Percentiles rank a stretch among this genome's conserved stretches.
Conservation (phyloP, 106 monocot genomes). For the Iris macrosiphon region DNA sequence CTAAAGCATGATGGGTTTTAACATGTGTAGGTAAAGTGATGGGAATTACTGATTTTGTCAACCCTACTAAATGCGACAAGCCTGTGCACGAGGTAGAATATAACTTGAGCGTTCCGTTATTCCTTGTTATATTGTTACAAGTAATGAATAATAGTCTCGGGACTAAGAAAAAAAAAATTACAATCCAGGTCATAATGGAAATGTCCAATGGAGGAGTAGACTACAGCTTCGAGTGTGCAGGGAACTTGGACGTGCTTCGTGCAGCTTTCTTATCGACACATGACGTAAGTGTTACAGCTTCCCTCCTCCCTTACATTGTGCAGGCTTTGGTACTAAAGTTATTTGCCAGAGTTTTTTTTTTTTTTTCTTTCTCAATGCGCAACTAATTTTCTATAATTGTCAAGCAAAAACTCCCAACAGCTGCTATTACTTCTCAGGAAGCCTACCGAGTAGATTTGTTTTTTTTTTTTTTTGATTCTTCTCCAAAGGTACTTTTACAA, state of each 20-base stretch:
- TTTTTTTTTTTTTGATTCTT: neutral
- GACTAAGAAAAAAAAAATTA: neutral
- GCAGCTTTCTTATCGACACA: conserved; percentile 74
- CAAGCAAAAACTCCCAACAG: no score
- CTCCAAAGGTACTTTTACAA: no score
- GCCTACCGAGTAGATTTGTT: no score
- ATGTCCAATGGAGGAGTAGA: conserved; percentile 79
- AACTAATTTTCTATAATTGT: no score
- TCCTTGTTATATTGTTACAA: neutral
- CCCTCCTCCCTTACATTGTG: no score
- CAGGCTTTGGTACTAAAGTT: no score
- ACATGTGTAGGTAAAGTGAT: conserved; percentile 37
- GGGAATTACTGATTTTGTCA: conserved; percentile 66
- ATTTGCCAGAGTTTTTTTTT: no score
- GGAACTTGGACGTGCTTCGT: conserved; percentile 51
- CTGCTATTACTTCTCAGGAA: no score
- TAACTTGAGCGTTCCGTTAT: no score
- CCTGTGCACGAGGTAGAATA: conserved; percentile 50
- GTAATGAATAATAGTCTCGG: neutral
- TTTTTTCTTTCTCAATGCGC: no score
- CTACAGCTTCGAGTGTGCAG: conserved; percentile 81
- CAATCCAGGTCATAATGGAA: conserved; percentile 43
- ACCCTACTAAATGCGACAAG: conserved; percentile 29
- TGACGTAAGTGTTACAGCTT: no score
- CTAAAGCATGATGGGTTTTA: no score